Percentiles rank a stretch among this genome's conserved stretches.
These are phyloP conservation scores for Bolboschoenus planiculmis DNA, from an alignment of 176 grass and related monocot genomes.

Conservation along the genomic window DNA sequence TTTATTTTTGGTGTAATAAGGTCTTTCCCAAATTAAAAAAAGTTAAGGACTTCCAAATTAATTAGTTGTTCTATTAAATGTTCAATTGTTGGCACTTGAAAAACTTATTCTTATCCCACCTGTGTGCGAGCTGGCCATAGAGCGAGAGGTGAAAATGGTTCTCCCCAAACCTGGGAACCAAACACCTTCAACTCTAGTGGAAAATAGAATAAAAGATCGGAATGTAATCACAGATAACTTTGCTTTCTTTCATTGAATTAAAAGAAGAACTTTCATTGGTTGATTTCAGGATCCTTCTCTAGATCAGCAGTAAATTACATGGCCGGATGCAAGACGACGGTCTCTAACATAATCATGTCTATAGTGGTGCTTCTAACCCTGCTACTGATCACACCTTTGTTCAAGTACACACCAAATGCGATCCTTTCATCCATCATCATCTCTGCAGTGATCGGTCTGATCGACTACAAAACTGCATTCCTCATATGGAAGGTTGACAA, in stretches of 20 bases:
- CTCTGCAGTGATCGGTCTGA: slow-evolving; percentile 62
- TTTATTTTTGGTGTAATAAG: background rate
- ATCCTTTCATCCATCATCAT: slow-evolving; percentile 90
- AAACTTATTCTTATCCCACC: too few relatives aligned
- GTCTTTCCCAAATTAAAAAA: too few relatives aligned
- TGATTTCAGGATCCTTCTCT: slow-evolving; percentile 80
- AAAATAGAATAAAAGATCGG: background rate
- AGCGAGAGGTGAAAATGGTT: too few relatives aligned
- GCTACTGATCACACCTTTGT: slow-evolving; percentile 81
- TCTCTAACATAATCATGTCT: slow-evolving; percentile 91
- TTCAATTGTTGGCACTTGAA: too few relatives aligned
- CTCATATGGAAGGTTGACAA: slow-evolving; percentile 98
- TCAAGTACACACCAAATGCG: slow-evolving; percentile 88
- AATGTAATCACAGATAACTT: background rate
- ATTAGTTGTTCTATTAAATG: background rate
- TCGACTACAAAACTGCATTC: slow-evolving; percentile 73
- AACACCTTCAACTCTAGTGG: too few relatives aligned
- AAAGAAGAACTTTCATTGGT: slow-evolving; percentile 1
- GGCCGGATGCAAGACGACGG: slow-evolving; percentile 74
- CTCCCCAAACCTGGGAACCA: too few relatives aligned
- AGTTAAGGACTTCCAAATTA: too few relatives aligned
- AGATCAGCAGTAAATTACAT: slow-evolving; percentile 96
- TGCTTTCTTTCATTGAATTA: background rate
- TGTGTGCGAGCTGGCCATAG: too few relatives aligned
- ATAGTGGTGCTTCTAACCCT: slow-evolving; percentile 73